Conservation (phyloP, 164 flowering plant genomes). For the Nelumbo lutea region DNA sequence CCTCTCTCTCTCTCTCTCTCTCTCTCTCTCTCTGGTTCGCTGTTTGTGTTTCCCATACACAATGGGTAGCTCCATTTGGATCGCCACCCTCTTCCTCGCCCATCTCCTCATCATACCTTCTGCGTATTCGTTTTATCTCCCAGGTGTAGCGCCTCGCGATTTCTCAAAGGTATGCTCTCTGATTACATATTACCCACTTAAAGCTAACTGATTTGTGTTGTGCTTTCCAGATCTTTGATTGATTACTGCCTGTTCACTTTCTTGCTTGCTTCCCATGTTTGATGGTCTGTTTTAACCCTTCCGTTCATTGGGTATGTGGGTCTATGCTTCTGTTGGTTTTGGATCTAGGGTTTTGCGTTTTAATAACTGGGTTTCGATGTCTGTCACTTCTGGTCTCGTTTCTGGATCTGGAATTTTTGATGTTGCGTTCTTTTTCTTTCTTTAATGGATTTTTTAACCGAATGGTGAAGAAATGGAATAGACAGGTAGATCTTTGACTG, state of each 20-base stretch:
- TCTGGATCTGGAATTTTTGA: conserved; percentile 3
- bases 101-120: conserved; percentile 15
- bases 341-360: conserved; percentile 8
- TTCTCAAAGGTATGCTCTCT: conserved; percentile 28
- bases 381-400: not conserved
- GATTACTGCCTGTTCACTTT: not conserved
- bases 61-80: conserved; percentile 24
- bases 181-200: not conserved
- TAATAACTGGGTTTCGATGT: conserved; percentile 9
- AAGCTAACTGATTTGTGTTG: not conserved
- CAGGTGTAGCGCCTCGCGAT: conserved; percentile 57
- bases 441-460: not conserved
- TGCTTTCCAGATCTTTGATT: not conserved
- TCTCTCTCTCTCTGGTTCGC: not conserved
- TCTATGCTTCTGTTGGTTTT: not conserved
- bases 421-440: not conserved
- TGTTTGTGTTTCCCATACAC: not conserved
- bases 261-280: not conserved
- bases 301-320: not conserved
- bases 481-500: not conserved
- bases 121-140: conserved; percentile 39
- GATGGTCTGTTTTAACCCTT: not conserved
- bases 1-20: not conserved
- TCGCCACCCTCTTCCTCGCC: conserved; percentile 12
- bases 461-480: not conserved